phyloP scores from a whole-genome alignment of 352 stramenopile species.

The Blastocystis sp. region DNA sequence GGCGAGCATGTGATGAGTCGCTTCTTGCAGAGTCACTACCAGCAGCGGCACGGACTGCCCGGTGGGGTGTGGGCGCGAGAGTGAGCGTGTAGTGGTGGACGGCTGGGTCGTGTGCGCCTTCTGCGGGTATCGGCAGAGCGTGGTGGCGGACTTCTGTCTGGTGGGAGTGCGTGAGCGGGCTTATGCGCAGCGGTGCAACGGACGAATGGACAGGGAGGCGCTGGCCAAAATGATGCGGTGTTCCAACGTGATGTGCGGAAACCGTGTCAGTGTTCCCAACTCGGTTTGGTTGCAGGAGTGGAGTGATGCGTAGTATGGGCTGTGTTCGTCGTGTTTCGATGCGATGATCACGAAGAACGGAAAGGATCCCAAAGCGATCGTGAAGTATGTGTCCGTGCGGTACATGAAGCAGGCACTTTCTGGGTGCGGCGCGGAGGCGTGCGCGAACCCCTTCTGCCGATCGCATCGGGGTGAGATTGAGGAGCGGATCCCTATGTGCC shows the following conservation, averaged over 20 bases:
- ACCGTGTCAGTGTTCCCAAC: neutral
- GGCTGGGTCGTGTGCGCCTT: neutral
- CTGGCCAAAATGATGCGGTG: neutral
- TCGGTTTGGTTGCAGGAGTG: too few relatives aligned
- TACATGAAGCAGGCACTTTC: constrained; percentile 10
- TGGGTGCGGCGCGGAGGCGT: neutral
- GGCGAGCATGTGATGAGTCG: constrained; percentile 18
- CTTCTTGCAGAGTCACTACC: neutral
- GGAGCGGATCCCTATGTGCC: neutral
- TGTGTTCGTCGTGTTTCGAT: neutral
- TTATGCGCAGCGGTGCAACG: neutral
- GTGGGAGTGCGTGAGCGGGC: neutral
- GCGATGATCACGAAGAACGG: neutral
- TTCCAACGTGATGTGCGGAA: neutral
- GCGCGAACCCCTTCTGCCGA: neutral
- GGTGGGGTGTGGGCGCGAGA: neutral
- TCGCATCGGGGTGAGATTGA: neutral
- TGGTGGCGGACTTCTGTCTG: constrained; percentile 18
- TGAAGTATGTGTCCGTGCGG: neutral
- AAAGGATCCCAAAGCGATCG: neutral
- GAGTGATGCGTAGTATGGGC: neutral
- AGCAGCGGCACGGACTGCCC: neutral
- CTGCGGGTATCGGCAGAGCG: constrained; percentile 1
- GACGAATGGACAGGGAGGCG: neutral
- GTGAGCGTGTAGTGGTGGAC: constrained; percentile 11